Percentiles rank a stretch among this genome's conserved stretches.
phyloP scores from a whole-genome alignment of 176 grass and related monocot genomes.

The Aegilops longissima region DNA sequence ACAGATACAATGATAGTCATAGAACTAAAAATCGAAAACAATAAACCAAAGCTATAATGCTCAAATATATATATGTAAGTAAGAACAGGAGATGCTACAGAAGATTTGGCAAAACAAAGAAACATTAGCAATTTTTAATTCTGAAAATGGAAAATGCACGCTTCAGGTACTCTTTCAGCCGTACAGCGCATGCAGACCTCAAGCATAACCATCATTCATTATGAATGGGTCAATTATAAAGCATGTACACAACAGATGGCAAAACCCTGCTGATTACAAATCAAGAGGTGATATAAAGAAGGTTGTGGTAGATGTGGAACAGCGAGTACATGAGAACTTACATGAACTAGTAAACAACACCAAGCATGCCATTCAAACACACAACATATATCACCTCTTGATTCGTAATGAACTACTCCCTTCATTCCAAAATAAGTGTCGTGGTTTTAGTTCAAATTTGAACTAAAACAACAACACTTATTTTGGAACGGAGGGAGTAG shows the following conservation, averaged over 20 bases:
- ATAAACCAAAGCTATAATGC: slow-evolving; percentile 15
- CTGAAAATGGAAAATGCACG: not conserved
- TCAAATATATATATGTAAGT: not conserved
- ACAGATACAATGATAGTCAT: slow-evolving; percentile 17
- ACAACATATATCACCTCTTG: not conserved
- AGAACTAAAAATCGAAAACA: slow-evolving; percentile 25
- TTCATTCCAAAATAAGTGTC: no score
- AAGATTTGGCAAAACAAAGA: not conserved
- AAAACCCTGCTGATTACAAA: slow-evolving; percentile 12
- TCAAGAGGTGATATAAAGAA: slow-evolving; percentile 21
- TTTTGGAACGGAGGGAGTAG: no score
- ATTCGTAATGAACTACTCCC: not conserved
- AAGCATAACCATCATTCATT: not conserved
- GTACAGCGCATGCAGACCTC: not conserved
- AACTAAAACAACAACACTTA: no score
- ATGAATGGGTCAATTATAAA: not conserved
- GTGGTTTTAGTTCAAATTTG: no score
- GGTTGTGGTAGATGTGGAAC: slow-evolving; percentile 9
- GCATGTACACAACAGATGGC: slow-evolving; percentile 7
- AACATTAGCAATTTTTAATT: not conserved
- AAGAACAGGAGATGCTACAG: not conserved
- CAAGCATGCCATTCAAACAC: not conserved
- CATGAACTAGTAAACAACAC: not conserved
- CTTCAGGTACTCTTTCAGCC: not conserved
- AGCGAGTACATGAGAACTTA: not conserved